Conservation (phyloP, 192 early-diverging fungal genomes). For the Piromyces sp. region DNA sequence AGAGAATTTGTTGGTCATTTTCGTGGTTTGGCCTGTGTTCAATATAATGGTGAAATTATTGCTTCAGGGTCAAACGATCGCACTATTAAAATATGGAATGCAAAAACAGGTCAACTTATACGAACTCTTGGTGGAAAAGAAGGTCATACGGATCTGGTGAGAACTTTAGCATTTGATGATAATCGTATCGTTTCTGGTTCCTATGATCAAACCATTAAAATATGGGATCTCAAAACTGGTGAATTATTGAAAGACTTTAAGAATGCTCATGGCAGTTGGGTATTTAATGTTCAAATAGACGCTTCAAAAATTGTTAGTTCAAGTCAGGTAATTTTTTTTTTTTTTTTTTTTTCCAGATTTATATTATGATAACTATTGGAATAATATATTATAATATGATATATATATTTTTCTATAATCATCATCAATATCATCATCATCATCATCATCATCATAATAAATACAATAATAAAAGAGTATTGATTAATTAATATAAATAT, state of each 20-base stretch:
- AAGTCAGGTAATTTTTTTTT: not conserved
- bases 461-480: too few relatives aligned
- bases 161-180: constrained; percentile 72
- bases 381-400: too few relatives aligned
- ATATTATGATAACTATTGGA: too few relatives aligned
- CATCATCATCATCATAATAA: too few relatives aligned
- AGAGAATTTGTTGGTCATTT: constrained; percentile 52
- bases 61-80: constrained; percentile 72
- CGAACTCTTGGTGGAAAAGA: constrained; percentile 18
- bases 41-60: constrained; percentile 69
- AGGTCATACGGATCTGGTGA: constrained; percentile 51
- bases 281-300: not conserved
- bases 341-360: too few relatives aligned
- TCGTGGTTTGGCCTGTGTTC: constrained; percentile 74
- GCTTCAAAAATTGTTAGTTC: not conserved
- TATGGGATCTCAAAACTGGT: constrained; percentile 67
- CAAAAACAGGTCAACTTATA: constrained; percentile 4
- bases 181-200: constrained; percentile 63
- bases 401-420: too few relatives aligned
- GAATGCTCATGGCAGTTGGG: not conserved
- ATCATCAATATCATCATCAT: too few relatives aligned
- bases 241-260: constrained; percentile 53
- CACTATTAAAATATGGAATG: constrained; percentile 55
- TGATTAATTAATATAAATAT: too few relatives aligned
- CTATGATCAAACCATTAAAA: constrained; percentile 73